These are phyloP conservation scores for Solanum chilense DNA, from an alignment of 257 asterid genomes.

Conservation along the genomic window DNA sequence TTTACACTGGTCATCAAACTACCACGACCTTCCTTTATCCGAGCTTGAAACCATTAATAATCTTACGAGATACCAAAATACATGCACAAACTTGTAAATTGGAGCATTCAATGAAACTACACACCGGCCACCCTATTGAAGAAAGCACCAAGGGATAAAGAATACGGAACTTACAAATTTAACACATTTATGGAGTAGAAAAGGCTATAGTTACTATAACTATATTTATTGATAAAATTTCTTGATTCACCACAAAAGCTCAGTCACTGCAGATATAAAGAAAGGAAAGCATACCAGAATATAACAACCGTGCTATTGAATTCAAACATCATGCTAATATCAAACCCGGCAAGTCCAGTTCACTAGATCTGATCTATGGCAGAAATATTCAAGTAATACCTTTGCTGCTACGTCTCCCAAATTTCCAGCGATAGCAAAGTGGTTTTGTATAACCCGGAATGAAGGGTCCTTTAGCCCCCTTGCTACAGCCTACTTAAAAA, in stretches of 20 bases:
- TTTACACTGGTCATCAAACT: background rate
- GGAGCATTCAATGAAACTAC: background rate
- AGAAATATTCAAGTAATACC: conserved; percentile 28
- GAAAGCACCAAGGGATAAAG: background rate
- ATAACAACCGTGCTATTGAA: background rate
- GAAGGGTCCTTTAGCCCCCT: conserved; percentile 98
- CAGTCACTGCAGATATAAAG: background rate
- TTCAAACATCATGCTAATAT: background rate
- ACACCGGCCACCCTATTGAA: background rate
- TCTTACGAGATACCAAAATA: background rate
- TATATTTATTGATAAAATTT: background rate
- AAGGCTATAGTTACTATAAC: background rate
- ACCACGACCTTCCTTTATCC: background rate
- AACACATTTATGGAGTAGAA: background rate
- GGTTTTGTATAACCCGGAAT: conserved; percentile 88
- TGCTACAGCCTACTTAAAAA: conserved; percentile 74
- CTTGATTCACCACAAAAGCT: background rate
- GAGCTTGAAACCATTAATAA: background rate
- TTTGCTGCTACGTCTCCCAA: conserved; percentile 91
- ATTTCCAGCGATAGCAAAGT: conserved; percentile 79
- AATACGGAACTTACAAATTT: background rate
- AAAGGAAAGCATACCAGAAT: background rate
- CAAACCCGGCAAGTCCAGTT: background rate
- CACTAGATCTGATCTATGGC: background rate
- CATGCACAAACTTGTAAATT: background rate